phyloP scores from a whole-genome alignment of 2,329 filamentous ascomycete genomes.

The Colletotrichum acutatum region DNA sequence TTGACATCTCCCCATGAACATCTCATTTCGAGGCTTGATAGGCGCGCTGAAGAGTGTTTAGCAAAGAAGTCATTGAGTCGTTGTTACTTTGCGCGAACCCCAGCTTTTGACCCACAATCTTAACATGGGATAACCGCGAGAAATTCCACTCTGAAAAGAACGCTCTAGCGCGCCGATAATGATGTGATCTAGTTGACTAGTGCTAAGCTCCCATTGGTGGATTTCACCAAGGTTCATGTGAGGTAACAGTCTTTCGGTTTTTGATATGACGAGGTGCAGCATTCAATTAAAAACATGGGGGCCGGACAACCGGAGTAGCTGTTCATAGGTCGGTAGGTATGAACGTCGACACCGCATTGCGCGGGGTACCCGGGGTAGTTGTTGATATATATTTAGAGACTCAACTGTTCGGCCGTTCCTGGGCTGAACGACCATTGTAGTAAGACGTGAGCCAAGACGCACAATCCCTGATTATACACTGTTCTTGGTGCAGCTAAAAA shows the following conservation, averaged over 20 bases:
- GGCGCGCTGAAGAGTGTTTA: too few species aligned
- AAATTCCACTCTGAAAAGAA: not conserved
- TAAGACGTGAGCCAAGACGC: not conserved
- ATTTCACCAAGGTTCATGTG: not conserved
- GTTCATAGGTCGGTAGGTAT: not conserved
- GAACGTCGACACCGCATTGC: not conserved
- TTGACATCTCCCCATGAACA: too few species aligned
- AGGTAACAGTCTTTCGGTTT: slow-evolving; percentile 11
- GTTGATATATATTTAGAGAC: not conserved
- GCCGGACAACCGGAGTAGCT: not conserved
- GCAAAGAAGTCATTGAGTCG: not conserved
- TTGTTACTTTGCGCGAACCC: not conserved
- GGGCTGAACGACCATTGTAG: not conserved
- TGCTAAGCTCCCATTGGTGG: slow-evolving; percentile 13
- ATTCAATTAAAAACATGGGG: not conserved
- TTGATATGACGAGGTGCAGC: not conserved
- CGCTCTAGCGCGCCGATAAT: not conserved
- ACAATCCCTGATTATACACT: not conserved
- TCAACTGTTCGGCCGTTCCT: not conserved
- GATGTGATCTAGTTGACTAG: too few species aligned
- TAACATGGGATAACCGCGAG: not conserved
- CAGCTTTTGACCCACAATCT: not conserved
- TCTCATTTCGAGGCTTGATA: too few species aligned
- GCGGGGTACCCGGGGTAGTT: not conserved
- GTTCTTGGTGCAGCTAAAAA: not conserved